Percentiles rank a stretch among this genome's conserved stretches.
Conservation (phyloP, 1,284 basidiomycete species). For the Ganoderma lucidum region DNA sequence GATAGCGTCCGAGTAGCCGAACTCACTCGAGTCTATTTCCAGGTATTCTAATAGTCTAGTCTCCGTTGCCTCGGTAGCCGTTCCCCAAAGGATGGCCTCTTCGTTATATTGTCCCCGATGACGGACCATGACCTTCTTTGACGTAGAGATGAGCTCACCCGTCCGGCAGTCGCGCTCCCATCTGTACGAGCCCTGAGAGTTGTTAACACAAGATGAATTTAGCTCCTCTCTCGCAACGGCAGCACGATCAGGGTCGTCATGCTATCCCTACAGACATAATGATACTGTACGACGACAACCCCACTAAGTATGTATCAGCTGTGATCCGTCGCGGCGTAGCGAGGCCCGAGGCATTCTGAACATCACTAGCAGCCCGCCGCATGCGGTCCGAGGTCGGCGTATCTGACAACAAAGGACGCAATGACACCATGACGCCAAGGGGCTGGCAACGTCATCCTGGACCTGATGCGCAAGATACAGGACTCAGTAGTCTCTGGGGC, state of each 20-base stretch:
- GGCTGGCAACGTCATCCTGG: background rate
- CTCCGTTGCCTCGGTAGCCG: constrained; percentile 23
- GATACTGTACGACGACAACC: background rate
- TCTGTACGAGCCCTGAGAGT: background rate
- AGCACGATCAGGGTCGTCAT: background rate
- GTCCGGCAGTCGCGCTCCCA: background rate
- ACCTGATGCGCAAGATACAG: background rate
- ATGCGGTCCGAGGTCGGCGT: background rate
- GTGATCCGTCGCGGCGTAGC: background rate
- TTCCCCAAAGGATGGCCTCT: background rate
- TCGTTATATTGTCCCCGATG: background rate
- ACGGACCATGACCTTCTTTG: constrained; percentile 9
- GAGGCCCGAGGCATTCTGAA: background rate
- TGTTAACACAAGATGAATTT: background rate
- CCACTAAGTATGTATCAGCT: background rate
- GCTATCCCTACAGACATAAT: background rate
- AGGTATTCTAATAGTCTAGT: constrained; percentile 24
- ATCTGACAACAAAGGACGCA: background rate
- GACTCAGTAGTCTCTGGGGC: background rate
- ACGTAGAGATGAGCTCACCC: constrained; percentile 25
- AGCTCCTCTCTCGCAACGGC: background rate
- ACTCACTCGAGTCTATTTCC: background rate
- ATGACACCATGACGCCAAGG: background rate
- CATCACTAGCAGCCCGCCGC: background rate
- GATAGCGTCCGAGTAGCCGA: background rate